Evolutionary conservation across 495 filamentous ascomycete species (phyloP).

Genomic region (Podospora pseudoanserina): DNA sequence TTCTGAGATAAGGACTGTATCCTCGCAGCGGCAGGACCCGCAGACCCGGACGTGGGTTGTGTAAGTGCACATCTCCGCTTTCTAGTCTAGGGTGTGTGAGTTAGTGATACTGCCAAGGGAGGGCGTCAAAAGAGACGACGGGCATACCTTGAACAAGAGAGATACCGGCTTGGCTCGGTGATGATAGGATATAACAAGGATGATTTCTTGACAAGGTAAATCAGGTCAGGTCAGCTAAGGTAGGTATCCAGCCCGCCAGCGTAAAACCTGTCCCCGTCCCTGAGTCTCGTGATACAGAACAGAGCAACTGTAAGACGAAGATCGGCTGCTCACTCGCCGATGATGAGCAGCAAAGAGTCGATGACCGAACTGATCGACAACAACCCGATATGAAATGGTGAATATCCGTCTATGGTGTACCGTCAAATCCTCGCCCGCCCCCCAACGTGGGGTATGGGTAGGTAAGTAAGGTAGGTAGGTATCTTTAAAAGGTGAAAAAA

Average conservation of each 20-base stretch:
- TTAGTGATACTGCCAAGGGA: background rate
- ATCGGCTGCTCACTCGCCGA: background rate
- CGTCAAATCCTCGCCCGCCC: background rate
- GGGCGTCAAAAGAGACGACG: too few relatives aligned
- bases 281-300: background rate
- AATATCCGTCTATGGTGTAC: background rate
- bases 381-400: background rate
- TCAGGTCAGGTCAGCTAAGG: too few relatives aligned
- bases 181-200: too few relatives aligned
- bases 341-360: background rate
- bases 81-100: background rate
- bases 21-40: constrained; percentile 34
- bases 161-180: too few relatives aligned
- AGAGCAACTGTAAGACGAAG: background rate
- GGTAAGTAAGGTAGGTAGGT: background rate
- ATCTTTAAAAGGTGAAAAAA: background rate
- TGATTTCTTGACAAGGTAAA: too few relatives aligned
- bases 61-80: constrained; percentile 40
- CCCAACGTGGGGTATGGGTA: background rate
- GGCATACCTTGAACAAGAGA: too few relatives aligned
- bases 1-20: constrained; percentile 45
- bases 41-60: constrained; percentile 41
- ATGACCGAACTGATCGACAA: background rate
- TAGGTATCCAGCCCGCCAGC: too few relatives aligned
- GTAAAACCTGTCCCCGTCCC: too few relatives aligned